A percentile compares a stretch with the other conserved stretches of the same genome.
phyloP scores from a whole-genome alignment of 148 eudicot species.

The Mesembryanthemum crystallinum region DNA sequence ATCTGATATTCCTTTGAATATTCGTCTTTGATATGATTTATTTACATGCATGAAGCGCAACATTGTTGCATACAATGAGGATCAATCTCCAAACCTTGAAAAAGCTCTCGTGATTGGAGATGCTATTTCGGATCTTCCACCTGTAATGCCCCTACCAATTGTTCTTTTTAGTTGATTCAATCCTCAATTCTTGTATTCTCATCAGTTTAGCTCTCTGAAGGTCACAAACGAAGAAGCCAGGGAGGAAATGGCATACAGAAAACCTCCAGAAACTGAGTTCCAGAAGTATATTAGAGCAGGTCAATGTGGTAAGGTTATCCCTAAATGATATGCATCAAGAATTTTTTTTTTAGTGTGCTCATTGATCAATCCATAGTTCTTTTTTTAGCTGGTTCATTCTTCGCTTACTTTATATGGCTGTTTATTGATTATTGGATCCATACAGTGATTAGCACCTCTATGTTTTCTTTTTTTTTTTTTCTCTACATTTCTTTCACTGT shows the following conservation, averaged over 20 bases:
- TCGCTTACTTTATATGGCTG: background rate
- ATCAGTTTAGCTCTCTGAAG: conserved; percentile 32
- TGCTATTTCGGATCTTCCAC: conserved; percentile 89
- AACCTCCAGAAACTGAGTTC: conserved; percentile 76
- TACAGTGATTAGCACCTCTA: background rate
- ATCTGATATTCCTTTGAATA: background rate
- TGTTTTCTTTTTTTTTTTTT: background rate
- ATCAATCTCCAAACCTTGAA: conserved; percentile 66
- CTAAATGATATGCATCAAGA: background rate
- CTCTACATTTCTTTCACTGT: background rate
- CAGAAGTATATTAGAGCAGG: conserved; percentile 64
- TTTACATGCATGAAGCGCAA: conserved; percentile 56
- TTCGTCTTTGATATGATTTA: conserved; percentile 1
- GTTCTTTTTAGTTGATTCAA: conserved; percentile 2
- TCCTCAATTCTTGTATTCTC: conserved; percentile 22
- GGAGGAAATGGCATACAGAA: conserved; percentile 61
- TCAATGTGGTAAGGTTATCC: conserved; percentile 49
- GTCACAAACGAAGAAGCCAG: conserved; percentile 57
- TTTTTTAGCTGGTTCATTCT: background rate
- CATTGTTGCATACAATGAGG: conserved; percentile 84
- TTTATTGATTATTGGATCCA: background rate
- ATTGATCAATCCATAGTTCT: background rate
- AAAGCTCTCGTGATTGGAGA: conserved; percentile 60
- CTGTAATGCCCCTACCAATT: conserved; percentile 39
- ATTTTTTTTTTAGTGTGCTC: background rate